Evolutionary conservation across 2,329 filamentous ascomycete species (phyloP).

Genomic region (Paraconiothyrium sp.): DNA sequence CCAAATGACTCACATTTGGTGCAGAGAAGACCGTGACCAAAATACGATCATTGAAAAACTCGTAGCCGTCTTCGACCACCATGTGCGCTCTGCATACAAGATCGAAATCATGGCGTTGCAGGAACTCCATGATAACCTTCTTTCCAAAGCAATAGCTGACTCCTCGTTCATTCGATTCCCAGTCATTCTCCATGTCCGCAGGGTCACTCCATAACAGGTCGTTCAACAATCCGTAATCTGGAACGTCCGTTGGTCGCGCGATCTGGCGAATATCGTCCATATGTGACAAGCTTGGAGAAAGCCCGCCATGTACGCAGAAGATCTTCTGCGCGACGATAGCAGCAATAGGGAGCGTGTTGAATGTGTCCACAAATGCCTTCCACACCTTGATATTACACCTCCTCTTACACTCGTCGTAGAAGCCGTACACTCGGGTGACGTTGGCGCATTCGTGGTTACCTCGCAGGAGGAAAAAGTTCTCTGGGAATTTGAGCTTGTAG

Average conservation of each 20-base stretch:
- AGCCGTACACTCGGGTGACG: conserved; percentile 93
- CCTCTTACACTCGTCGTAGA: conserved; percentile 98
- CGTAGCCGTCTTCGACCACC: conserved; percentile 99
- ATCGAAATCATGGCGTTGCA: conserved; percentile 95
- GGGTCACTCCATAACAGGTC: conserved; percentile 98
- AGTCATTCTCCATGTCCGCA: conserved; percentile 96
- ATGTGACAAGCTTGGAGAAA: conserved; percentile 89
- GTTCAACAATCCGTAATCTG: conserved; percentile 94
- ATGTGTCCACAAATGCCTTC: conserved; percentile 97
- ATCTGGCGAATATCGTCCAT: conserved; percentile 99
- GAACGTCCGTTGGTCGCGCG: conserved; percentile 93
- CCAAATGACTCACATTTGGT: conserved; percentile 80
- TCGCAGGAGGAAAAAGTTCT: conserved; percentile 95
- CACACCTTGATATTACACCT: conserved; percentile 96
- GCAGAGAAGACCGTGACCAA: conserved; percentile 97
- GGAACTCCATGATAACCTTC: conserved; percentile 95
- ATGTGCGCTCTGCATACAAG: conserved; percentile 97
- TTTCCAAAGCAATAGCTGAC: conserved; percentile 99
- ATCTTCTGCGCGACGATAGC: conserved; percentile 98
- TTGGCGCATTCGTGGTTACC: conserved; percentile 98
- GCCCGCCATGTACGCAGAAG: conserved; percentile 94
- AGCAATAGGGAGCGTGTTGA: conserved; percentile 94
- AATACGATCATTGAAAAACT: conserved; percentile 96
- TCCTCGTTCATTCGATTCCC: conserved; percentile 96
- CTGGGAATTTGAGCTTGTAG: conserved; percentile 96